A percentile compares a stretch with the other conserved stretches of the same genome.
Conservation (phyloP, 192 early-diverging fungal genomes). For the Backusella luteola region DNA sequence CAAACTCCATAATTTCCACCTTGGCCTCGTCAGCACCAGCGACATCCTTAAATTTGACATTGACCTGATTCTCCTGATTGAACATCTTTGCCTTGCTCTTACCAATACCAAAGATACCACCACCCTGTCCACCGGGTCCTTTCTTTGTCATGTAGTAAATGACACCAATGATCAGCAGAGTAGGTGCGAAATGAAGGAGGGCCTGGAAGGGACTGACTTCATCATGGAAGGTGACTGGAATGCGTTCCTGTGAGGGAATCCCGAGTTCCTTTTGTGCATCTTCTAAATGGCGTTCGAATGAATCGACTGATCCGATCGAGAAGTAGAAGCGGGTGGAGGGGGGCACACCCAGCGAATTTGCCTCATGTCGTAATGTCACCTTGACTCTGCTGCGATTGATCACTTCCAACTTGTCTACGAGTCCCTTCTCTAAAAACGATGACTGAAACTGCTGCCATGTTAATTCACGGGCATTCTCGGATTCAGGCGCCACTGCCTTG, state of each 20-base stretch:
- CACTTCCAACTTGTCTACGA: constrained; percentile 86
- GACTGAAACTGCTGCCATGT: constrained; percentile 92
- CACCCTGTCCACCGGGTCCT: constrained; percentile 56
- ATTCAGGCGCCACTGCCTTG: constrained; percentile 38
- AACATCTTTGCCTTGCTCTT: constrained; percentile 96
- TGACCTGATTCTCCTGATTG: constrained; percentile 94
- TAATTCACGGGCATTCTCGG: constrained; percentile 62
- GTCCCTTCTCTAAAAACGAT: constrained; percentile 84
- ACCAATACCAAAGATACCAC: constrained; percentile 94
- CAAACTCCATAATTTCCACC: constrained; percentile 99
- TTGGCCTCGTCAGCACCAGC: constrained; percentile 99
- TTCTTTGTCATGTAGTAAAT: constrained; percentile 85
- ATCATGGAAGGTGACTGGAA: constrained; percentile 88
- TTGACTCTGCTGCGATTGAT: constrained; percentile 83
- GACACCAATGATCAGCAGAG: constrained; percentile 83
- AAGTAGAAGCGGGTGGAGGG: constrained; percentile 60
- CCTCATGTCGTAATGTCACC: constrained; percentile 73
- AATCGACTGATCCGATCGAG: constrained; percentile 91
- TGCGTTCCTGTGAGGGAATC: constrained; percentile 83
- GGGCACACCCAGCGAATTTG: constrained; percentile 38
- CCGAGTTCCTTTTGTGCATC: constrained; percentile 88
- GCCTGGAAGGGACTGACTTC: constrained; percentile 73
- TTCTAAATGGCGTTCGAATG: constrained; percentile 89
- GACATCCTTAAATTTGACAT: constrained; percentile 98
- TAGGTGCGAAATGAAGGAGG: constrained; percentile 89